Evolutionary conservation across 78 protist species (phyloP).

Genomic region (Dictyostelium firmibasis): DNA sequence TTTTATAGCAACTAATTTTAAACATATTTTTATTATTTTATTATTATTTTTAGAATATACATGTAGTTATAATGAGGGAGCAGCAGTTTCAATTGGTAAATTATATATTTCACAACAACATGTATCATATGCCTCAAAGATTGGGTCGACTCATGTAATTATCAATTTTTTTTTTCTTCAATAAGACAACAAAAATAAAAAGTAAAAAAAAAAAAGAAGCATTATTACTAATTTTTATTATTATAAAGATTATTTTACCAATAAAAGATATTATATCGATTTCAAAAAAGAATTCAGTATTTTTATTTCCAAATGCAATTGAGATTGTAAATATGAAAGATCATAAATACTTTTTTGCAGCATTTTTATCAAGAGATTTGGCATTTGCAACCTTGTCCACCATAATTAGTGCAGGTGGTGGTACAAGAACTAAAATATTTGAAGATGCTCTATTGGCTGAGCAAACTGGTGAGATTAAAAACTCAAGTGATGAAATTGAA

Average conservation of each 20-base stretch:
- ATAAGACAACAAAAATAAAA: not conserved
- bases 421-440: conserved; percentile 73
- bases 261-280: conserved; percentile 58
- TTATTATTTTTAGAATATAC: conserved; percentile 29
- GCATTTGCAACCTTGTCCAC: conserved; percentile 71
- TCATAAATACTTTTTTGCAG: conserved; percentile 73
- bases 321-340: conserved; percentile 33
- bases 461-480: not conserved
- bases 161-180: not conserved
- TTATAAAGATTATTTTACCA: conserved; percentile 36
- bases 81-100: conserved; percentile 74
- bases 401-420: conserved; percentile 65
- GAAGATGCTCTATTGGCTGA: conserved; percentile 32
- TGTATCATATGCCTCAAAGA: conserved; percentile 70
- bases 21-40: conserved; percentile 1
- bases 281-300: conserved; percentile 68
- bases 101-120: conserved; percentile 75
- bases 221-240: not conserved
- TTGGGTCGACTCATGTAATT: conserved; percentile 54
- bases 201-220: not conserved
- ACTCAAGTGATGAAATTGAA: conserved; percentile 7
- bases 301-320: conserved; percentile 75
- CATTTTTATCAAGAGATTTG: conserved; percentile 70
- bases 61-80: conserved; percentile 73
- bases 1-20: no score